phyloP scores from a whole-genome alignment of 768 basidiomycete genomes.

The Rhizopogon vulgaris region DNA sequence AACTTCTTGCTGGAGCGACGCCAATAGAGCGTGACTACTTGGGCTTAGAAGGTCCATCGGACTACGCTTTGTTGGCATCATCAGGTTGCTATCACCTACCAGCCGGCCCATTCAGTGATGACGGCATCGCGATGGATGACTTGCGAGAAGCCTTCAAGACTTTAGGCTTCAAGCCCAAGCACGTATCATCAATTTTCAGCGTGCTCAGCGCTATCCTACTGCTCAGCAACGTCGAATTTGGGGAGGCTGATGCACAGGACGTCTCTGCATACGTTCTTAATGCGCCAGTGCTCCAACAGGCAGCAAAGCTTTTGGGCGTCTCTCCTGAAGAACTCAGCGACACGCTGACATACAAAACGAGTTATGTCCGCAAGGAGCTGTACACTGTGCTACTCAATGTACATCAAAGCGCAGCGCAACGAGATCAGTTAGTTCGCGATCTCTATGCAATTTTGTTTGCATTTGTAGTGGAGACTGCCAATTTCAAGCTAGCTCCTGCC shows the following conservation, averaged over 20 bases:
- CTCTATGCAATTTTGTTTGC: slow-evolving; percentile 61
- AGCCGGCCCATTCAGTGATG: slow-evolving; percentile 56
- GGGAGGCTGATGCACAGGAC: slow-evolving; percentile 47
- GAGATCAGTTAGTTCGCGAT: slow-evolving; percentile 50
- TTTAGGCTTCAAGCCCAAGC: slow-evolving; percentile 59
- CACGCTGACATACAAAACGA: slow-evolving; percentile 49
- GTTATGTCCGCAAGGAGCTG: slow-evolving; percentile 53
- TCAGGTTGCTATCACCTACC: slow-evolving; percentile 62
- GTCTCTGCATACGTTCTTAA: slow-evolving; percentile 48
- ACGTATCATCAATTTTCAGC: slow-evolving; percentile 46
- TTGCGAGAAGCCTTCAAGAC: slow-evolving; percentile 48
- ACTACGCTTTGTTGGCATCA: slow-evolving; percentile 51
- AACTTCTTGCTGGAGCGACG: slow-evolving; percentile 52
- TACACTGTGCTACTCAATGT: slow-evolving; percentile 50
- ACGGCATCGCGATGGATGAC: slow-evolving; percentile 51
- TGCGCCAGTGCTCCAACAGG: slow-evolving; percentile 40
- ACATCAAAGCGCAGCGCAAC: slow-evolving; percentile 44
- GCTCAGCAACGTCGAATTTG: slow-evolving; percentile 54
- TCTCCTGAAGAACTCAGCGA: slow-evolving; percentile 47
- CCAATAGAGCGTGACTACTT: slow-evolving; percentile 48
- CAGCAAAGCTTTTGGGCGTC: slow-evolving; percentile 46
- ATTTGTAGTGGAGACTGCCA: slow-evolving; percentile 58
- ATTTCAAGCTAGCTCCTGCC: slow-evolving; percentile 47
- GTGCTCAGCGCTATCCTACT: slow-evolving; percentile 49
- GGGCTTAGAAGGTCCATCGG: slow-evolving; percentile 50